Base-by-base conservation (phyloP, 495 filamentous ascomycete genomes). In the Amorphotheca resinae region DNA sequence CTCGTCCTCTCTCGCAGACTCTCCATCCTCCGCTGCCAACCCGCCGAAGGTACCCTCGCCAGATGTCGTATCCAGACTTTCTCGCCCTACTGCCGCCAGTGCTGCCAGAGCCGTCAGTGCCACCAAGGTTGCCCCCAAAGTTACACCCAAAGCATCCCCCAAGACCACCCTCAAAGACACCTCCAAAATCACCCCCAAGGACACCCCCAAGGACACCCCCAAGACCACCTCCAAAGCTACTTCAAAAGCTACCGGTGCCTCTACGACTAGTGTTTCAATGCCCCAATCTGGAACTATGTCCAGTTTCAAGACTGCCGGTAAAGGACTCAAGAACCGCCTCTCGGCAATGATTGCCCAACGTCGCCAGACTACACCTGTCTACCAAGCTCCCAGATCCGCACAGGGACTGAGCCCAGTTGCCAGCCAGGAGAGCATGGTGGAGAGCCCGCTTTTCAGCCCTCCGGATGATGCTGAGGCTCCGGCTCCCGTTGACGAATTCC, bases 41-140 rank as follows among this genome's bases (percentile, higher is more conserved):
- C 12, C 22, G 8, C 14, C 20, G 0, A 44, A 25, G 1, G 20
- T 37, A 4, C 11, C 8, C 6, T 17, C 3, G 6, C 15, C 7
- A 1, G 16, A 1, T 25, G 9, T 14, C 2, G 8, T 17, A 1
- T 33, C 26, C 1, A 33, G 34, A 3, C 26, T 46, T 0, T 15
- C 23, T 17, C 44, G 44, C 2, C 44, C 25, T 3, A 46, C 44
- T 6, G 20, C 11, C 12, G 25, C 38, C 4, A 41, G 36, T 35
- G 17, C 26, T 17, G 36, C 44, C 3, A 36, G 44, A 14, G 23
- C 25, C 5, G 38, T 28, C 9, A 11, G 20, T 17, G n/a, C 42
- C 16, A 42, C 26, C 14, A 40, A 23, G 7, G 32, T 34, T 17
- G 9, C 14, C 14, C 32, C 16, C 6, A 17, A 6, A 6, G 12